A percentile compares a stretch with the other conserved stretches of the same genome.
phyloP scores from a whole-genome alignment of 2,329 filamentous ascomycete species.

The Alternaria dauci region DNA sequence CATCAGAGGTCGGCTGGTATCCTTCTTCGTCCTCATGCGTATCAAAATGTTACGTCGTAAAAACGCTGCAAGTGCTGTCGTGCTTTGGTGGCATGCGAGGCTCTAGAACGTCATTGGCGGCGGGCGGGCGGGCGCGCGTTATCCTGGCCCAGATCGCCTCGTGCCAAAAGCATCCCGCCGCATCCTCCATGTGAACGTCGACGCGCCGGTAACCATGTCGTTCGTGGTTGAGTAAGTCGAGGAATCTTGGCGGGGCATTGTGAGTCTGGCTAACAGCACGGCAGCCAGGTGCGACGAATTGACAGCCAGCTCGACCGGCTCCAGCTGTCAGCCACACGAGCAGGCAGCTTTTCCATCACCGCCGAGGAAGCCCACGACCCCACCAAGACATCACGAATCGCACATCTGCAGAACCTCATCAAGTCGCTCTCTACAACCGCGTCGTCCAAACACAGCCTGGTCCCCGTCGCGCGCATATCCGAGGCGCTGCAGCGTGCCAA shows the following conservation, averaged over 20 bases:
- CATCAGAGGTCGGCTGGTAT: not conserved
- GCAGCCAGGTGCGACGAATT: slow-evolving; percentile 64
- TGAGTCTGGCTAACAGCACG: slow-evolving; percentile 10
- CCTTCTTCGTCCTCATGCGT: not conserved
- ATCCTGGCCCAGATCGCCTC: slow-evolving; percentile 18
- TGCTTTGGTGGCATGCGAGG: slow-evolving; percentile 1
- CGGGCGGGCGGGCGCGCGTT: slow-evolving; percentile 15
- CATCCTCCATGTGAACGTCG: slow-evolving; percentile 20
- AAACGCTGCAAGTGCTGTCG: not conserved
- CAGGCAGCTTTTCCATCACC: slow-evolving; percentile 40
- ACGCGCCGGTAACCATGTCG: slow-evolving; percentile 48
- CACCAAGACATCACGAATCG: slow-evolving; percentile 59
- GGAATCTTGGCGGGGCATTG: not conserved
- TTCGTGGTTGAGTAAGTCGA: slow-evolving; percentile 54
- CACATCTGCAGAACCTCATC: slow-evolving; percentile 71
- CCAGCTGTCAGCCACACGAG: slow-evolving; percentile 55
- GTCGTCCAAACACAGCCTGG: slow-evolving; percentile 69
- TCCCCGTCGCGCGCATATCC: slow-evolving; percentile 64
- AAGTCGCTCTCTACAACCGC: slow-evolving; percentile 75
- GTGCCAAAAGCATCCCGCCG: slow-evolving; percentile 10
- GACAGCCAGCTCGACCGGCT: slow-evolving; percentile 67
- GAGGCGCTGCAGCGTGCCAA: slow-evolving; percentile 70
- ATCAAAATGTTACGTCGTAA: not conserved
- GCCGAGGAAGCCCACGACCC: slow-evolving; percentile 47
- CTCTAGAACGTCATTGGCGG: slow-evolving; percentile 6